Base-by-base conservation (phyloP, 163 green algal species). In the Coccomyxa subellipsoidea region DNA sequence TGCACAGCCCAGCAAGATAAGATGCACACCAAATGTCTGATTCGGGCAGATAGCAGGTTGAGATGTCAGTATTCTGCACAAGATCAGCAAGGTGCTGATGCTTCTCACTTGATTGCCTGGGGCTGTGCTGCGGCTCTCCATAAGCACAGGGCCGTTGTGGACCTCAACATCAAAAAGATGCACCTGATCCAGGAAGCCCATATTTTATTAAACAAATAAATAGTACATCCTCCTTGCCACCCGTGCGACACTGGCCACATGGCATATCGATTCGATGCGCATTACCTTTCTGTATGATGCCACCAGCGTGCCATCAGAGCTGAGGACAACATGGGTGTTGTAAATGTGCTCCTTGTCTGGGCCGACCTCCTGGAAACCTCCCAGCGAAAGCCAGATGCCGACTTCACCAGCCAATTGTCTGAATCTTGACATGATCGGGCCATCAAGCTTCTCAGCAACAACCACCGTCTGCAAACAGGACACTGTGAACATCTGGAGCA, bases 151-250 rank as follows among this genome's bases (percentile, higher is more conserved):
- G 4, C 94, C 94, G 54, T 91, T 90, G 8, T 92, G 94, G 31
- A 98, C 89, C 40, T 98, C 93, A 53, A 98, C 94, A 83, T 98
- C 88, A 85, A 99, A 99, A 38, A 99, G 83, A 84, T 99, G 97
- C 54, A 99, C 91, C 85, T 98, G 95, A n/a, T 85, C 21, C 47
- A 59, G 47, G 47, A 59, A 12, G 15, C 47, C 47, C 3, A 18
- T 12, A 59, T 2, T 27, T 1, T 59, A 12, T 59, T 12, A 59
- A 59, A 59, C 10, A 54, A 59, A 59, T 23, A 12, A 54, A 54
- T 59, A 59, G 4, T 21, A 59, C n/a, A n/a, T n/a, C n/a, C n/a
- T n/a, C n/a, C n/a, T n/a, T n/a, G n/a, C n/a, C n/a, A n/a, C n/a
- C n/a, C n/a, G n/a, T n/a, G n/a, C n/a, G n/a, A n/a, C n/a, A n/a